Percentiles rank a stretch among this genome's conserved stretches.
Evolutionary conservation across 2,329 filamentous ascomycete species (phyloP).

Genomic region (Microdochium nivale): DNA sequence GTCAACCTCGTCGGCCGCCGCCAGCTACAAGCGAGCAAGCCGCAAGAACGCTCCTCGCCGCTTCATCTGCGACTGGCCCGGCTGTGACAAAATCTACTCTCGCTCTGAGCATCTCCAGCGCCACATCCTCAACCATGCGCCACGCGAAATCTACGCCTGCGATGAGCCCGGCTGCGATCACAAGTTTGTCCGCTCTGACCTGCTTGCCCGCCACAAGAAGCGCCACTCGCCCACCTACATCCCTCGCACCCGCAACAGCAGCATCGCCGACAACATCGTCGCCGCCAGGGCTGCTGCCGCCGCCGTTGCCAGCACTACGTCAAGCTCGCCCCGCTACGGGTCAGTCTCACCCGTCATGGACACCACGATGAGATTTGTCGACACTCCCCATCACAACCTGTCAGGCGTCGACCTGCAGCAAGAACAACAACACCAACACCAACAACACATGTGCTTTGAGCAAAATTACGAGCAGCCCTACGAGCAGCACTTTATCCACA

Average conservation of each 20-base stretch:
- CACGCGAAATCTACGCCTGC: conserved; percentile 72
- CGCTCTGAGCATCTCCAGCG: conserved; percentile 73
- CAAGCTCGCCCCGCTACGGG: not conserved
- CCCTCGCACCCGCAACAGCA: conserved; percentile 40
- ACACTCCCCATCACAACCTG: not conserved
- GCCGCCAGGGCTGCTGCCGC: conserved; percentile 13
- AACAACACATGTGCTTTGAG: not conserved
- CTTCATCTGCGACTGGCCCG: conserved; percentile 58
- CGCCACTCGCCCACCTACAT: conserved; percentile 50
- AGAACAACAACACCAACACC: too few species aligned
- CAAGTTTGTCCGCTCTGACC: conserved; percentile 70
- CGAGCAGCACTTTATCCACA: not conserved
- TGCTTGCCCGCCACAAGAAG: conserved; percentile 61
- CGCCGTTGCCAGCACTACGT: conserved; percentile 10
- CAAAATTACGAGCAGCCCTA: not conserved
- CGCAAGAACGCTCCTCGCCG: conserved; percentile 39
- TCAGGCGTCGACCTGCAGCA: not conserved
- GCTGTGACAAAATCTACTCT: conserved; percentile 73
- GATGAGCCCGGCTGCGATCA: conserved; percentile 68
- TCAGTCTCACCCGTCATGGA: not conserved
- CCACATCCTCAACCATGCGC: conserved; percentile 74
- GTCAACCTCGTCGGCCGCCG: conserved; percentile 4
- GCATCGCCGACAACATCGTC: conserved; percentile 27
- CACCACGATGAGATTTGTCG: not conserved
- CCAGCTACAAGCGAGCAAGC: conserved; percentile 40